These are phyloP conservation scores for Ceratobasidium papillatum DNA, from an alignment of 1,284 basidiomycete genomes.

Conservation along the genomic window DNA sequence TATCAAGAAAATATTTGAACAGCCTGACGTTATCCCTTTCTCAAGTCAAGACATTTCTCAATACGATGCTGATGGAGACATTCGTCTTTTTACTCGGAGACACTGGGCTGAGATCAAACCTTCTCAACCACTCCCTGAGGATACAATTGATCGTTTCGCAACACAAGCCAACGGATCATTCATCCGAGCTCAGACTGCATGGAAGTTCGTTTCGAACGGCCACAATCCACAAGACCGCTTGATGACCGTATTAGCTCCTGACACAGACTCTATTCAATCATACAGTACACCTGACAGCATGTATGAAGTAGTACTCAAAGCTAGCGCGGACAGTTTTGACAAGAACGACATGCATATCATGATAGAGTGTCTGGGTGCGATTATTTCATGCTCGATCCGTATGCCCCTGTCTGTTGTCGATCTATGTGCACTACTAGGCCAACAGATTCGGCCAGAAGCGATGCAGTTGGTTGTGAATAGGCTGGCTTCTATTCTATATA, in stretches of 20 bases:
- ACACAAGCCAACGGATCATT: conserved; percentile 25
- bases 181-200: conserved; percentile 31
- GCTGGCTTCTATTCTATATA: conserved; percentile 18
- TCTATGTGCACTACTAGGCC: background rate
- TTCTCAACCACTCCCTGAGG: background rate
- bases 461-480: background rate
- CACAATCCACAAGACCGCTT: background rate
- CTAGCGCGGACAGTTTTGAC: background rate
- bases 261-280: background rate
- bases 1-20: background rate
- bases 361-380: background rate
- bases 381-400: background rate
- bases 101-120: background rate
- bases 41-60: background rate
- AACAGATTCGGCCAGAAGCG: background rate
- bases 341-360: background rate
- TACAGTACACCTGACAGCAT: background rate
- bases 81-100: background rate
- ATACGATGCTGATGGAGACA: background rate
- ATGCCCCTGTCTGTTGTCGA: background rate
- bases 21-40: background rate
- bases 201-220: background rate
- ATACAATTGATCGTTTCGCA: background rate
- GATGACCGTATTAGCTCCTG: background rate
- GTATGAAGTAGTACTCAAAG: conserved; percentile 2